These are phyloP conservation scores for Sordariomycetes sp. DNA, from an alignment of 2,329 filamentous ascomycete genomes.

Conservation along the genomic window DNA sequence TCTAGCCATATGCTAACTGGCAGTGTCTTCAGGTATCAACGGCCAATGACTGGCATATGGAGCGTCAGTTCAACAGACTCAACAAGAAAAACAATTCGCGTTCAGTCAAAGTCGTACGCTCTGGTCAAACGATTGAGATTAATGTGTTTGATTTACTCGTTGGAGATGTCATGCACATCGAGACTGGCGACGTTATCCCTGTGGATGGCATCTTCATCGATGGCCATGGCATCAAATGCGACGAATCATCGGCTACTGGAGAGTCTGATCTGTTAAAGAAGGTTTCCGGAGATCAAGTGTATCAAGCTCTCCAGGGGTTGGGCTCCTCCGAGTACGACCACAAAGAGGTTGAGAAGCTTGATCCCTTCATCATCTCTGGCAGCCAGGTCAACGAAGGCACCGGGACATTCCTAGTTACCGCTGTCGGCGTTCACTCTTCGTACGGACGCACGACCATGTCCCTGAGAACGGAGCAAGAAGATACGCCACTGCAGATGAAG, in stretches of 20 bases:
- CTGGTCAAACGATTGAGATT: conserved; percentile 49
- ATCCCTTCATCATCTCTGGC: conserved; percentile 52
- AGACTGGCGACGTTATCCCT: conserved; percentile 57
- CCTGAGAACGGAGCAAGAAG: conserved; percentile 33
- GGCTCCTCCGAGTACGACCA: conserved; percentile 23
- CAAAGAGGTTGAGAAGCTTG: conserved; percentile 21
- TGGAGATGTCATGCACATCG: conserved; percentile 56
- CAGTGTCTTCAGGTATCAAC: conserved; percentile 13
- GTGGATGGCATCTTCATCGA: conserved; percentile 58
- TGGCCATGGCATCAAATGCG: conserved; percentile 41
- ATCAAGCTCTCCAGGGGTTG: conserved; percentile 26
- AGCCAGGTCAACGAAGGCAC: conserved; percentile 38
- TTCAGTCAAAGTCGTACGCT: conserved; percentile 52
- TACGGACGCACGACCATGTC: conserved; percentile 44
- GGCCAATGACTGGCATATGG: conserved; percentile 55
- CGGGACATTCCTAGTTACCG: conserved; percentile 40
- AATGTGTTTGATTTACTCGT: conserved; percentile 55
- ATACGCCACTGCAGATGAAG: conserved; percentile 41
- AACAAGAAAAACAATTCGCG: conserved; percentile 51
- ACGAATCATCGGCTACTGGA: conserved; percentile 61
- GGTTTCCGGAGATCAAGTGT: conserved; percentile 43
- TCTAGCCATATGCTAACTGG: not conserved
- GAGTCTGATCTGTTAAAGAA: conserved; percentile 64
- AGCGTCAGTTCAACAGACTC: conserved; percentile 49
- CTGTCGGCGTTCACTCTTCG: conserved; percentile 39